Base-by-base conservation (phyloP, 2,329 filamentous ascomycete genomes). In the Fonsecaea erecta region DNA sequence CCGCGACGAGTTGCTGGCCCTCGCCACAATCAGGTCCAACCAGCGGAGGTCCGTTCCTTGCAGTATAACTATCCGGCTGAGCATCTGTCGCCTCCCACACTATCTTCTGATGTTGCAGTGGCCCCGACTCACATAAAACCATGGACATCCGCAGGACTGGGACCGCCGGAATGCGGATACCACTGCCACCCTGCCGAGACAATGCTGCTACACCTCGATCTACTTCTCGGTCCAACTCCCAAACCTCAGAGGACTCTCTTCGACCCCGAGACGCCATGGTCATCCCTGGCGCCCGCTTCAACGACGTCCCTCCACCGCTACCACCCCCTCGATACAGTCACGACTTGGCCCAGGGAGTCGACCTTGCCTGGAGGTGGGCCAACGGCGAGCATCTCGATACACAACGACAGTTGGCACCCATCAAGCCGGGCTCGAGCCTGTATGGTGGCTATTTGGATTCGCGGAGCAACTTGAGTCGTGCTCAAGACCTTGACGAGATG, bases 301-400 rank as follows among this genome's bases (percentile, higher is more conserved):
- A 78, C 64, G 73, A 77, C 51, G 80, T 81, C 57, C 88, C 88
- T 64, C 88, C 88, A 68, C 86, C 87, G 56, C 80, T 90, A 72
- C 88, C 88, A 71, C 88, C 88, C 64, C 85, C 87, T 59, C 82
- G 81, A 75, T 78, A 83, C 73, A 83, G 89, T 65, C 80, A 81
- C 70, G 84, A 86, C 66, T 77, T 86, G 69, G 78, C 81, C 71
- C 75, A 81, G 68, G 86, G 85, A 37, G 81, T 84, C 71, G 88
- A 90, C 75, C 81, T 84, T 62, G 86, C 84, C 66, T 89, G 86
- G 86, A 79, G 84, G 74, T 87, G 85, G 82, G 85, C 83, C 68
- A 88, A 89, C 76, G 80, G 78, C 64, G 76, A 81, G 59, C 78
- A 81, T 69, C 82, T 84, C 74, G 75, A 75, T 54, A 66, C 69